Evolutionary conservation across 2,329 filamentous ascomycete species (phyloP).

Genomic region (Sporothrix inflata): DNA sequence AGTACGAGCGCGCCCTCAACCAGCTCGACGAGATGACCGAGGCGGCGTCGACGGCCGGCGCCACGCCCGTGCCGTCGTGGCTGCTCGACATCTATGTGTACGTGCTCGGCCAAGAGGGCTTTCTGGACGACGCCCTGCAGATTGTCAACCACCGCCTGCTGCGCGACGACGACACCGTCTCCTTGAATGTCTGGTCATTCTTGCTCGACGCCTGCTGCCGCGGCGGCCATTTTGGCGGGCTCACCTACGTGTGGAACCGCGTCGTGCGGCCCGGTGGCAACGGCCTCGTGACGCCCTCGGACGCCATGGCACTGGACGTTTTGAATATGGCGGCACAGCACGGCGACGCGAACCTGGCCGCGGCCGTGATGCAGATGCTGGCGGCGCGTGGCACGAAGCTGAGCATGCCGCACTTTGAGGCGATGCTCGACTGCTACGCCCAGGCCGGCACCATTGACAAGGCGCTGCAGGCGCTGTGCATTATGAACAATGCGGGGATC

Average conservation of each 20-base stretch:
- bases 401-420: slow-evolving; percentile 74
- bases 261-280: slow-evolving; percentile 41
- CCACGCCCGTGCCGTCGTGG: slow-evolving; percentile 63
- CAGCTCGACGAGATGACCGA: slow-evolving; percentile 69
- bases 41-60: slow-evolving; percentile 46
- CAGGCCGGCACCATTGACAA: slow-evolving; percentile 61
- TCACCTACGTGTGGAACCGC: slow-evolving; percentile 70
- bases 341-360: slow-evolving; percentile 69
- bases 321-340: slow-evolving; percentile 72
- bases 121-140: slow-evolving; percentile 75
- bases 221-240: slow-evolving; percentile 64
- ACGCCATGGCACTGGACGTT: slow-evolving; percentile 54
- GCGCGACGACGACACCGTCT: slow-evolving; percentile 44
- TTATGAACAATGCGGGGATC: slow-evolving; percentile 70
- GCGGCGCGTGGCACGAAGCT: slow-evolving; percentile 61
- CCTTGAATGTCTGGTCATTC: slow-evolving; percentile 66
- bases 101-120: slow-evolving; percentile 69
- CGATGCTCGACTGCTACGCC: slow-evolving; percentile 73
- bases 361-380: slow-evolving; percentile 69
- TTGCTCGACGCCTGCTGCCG: slow-evolving; percentile 76
- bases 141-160: slow-evolving; percentile 63
- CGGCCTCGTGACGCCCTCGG: slow-evolving; percentile 57
- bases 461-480: slow-evolving; percentile 70
- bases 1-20: slow-evolving; percentile 78
- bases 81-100: slow-evolving; percentile 78